phyloP scores from a whole-genome alignment of 2,329 filamentous ascomycete genomes.

The Emydomyces testavorans region DNA sequence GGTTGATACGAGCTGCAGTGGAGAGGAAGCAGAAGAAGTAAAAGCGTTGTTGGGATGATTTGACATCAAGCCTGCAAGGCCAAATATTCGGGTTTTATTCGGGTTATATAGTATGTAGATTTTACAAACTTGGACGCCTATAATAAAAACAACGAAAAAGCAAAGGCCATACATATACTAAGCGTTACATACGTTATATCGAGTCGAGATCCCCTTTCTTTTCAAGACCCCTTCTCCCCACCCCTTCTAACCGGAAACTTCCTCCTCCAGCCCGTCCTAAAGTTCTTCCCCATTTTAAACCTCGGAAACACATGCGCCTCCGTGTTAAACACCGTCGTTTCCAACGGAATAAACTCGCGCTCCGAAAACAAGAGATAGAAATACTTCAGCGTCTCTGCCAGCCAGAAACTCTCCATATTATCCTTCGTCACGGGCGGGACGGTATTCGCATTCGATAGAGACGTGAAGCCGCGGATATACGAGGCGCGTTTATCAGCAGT shows the following conservation, averaged over 20 bases:
- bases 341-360: slow-evolving; percentile 67
- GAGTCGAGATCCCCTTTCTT: not conserved
- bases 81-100: not conserved
- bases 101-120: too few species aligned
- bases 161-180: not conserved
- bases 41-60: not conserved
- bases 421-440: slow-evolving; percentile 61
- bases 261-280: slow-evolving; percentile 34
- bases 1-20: slow-evolving; percentile 43
- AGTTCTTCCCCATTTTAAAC: slow-evolving; percentile 57
- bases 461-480: slow-evolving; percentile 57
- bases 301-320: slow-evolving; percentile 84
- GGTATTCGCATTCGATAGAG: slow-evolving; percentile 59
- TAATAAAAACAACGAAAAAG: not conserved
- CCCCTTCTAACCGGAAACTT: slow-evolving; percentile 20
- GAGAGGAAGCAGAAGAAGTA: slow-evolving; percentile 3
- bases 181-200: not conserved
- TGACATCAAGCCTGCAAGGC: not conserved
- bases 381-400: slow-evolving; percentile 96
- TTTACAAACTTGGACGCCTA: too few species aligned
- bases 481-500: slow-evolving; percentile 4
- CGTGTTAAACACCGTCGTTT: slow-evolving; percentile 86
- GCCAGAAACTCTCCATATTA: slow-evolving; percentile 99
- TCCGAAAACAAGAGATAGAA: slow-evolving; percentile 90
- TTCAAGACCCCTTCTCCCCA: not conserved